Base-by-base conservation (phyloP, 371 early-diverging fungal genomes). In the Zychaea mexicana region DNA sequence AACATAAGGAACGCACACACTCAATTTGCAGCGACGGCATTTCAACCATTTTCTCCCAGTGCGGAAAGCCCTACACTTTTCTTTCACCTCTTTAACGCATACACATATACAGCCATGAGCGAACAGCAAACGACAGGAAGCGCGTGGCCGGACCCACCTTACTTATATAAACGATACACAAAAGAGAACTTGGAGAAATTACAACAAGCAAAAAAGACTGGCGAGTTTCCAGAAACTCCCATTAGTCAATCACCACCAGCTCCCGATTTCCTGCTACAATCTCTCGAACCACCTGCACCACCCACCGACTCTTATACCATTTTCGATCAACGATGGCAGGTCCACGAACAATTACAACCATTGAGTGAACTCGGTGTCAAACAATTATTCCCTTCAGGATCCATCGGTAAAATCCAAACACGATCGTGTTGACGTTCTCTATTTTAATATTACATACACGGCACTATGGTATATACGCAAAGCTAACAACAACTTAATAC, bases 251-350 rank as follows among this genome's bases (percentile, higher is more conserved):
- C n/a, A 33, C 78, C 84, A n/a, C 70, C 68, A 57, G 77, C 65
- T 9, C 77, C 86, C 7, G 77, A 85, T 21, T 83, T 80, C 39
- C 64, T 66, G 12, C 59, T 78, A 38, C 54, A 74, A 28, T 71
- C 78, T 8, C 79, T 85, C 19, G 82, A 85, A 39, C 91, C 91
- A 19, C 94, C 94, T 33, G 21, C 52, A 52, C 85, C 85, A 55
- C 86, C 88, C 13, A 76, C 79, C 2, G 89, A 87, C 38, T 71
- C 77, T 2, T 93, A 91, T 58, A 77, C 80, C 47, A 71, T 86
- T 31, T 93, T 93, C 84, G 91, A 89, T 26, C 89, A 88, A 33
- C 71, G 76, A 52, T 90, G 90, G 88, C 87, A 83, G 62, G 90
- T 90, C 27, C 68, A 83, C 12, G 91, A 91, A 64, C 76, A 69